Evolutionary conservation across 495 filamentous ascomycete genomes (phyloP).

Genomic region (Chlorociboria aeruginascens): DNA sequence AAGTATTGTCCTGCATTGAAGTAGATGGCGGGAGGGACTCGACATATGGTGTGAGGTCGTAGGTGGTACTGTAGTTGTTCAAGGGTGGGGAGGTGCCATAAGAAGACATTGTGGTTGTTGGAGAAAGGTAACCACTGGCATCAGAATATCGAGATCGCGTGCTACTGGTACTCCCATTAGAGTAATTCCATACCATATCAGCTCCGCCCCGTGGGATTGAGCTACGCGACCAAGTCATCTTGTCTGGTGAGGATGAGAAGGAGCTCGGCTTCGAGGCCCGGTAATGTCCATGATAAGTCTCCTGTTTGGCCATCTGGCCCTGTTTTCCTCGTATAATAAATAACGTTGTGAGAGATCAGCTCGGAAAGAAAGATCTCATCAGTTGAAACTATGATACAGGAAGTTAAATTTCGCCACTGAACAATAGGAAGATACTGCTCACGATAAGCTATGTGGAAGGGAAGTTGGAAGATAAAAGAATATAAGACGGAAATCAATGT

Average conservation of each 20-base stretch:
- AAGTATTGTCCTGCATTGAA: background rate
- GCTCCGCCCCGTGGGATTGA: background rate
- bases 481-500: no score
- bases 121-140: background rate
- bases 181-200: background rate
- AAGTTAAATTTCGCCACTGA: no score
- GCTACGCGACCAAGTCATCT: background rate
- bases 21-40: background rate
- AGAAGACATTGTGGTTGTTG: background rate
- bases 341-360: no score
- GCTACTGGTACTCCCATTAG: background rate
- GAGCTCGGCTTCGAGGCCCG: background rate
- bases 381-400: no score
- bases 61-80: background rate
- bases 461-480: no score
- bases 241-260: background rate
- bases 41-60: background rate
- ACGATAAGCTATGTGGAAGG: no score
- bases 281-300: background rate
- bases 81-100: background rate
- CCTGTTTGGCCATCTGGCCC: background rate
- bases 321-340: background rate
- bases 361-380: no score
- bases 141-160: background rate
- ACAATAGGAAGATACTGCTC: no score